Percentiles rank a stretch among this genome's conserved stretches.
Evolutionary conservation across 495 filamentous ascomycete genomes (phyloP).

Genomic region (Schizothecium vesticola): DNA sequence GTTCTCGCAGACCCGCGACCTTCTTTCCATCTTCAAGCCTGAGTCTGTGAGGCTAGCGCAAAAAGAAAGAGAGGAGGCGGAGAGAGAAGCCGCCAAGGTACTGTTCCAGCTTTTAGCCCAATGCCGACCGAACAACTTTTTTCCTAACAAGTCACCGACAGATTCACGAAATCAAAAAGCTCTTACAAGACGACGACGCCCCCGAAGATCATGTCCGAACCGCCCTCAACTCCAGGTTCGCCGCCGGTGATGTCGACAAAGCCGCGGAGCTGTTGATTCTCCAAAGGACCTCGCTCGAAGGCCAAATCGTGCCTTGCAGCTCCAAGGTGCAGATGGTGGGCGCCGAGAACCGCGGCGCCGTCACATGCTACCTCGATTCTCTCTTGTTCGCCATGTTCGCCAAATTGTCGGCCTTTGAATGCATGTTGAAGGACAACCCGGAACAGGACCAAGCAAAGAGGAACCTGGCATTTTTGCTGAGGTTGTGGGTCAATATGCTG

Average conservation of each 20-base stretch:
- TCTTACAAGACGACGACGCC: slow-evolving; percentile 46
- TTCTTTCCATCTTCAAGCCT: slow-evolving; percentile 50
- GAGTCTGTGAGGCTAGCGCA: slow-evolving; percentile 47
- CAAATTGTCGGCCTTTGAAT: slow-evolving; percentile 81
- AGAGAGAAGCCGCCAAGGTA: slow-evolving; percentile 40
- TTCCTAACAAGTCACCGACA: slow-evolving; percentile 22
- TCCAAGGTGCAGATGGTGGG: slow-evolving; percentile 68
- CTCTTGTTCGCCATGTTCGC: slow-evolving; percentile 98
- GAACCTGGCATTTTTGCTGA: slow-evolving; percentile 65
- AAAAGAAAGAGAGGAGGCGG: slow-evolving; percentile 52
- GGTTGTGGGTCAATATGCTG: slow-evolving; percentile 91
- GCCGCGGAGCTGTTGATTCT: slow-evolving; percentile 70
- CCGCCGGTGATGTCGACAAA: slow-evolving; percentile 64
- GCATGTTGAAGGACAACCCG: slow-evolving; percentile 58
- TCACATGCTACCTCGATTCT: slow-evolving; percentile 89
- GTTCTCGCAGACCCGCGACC: slow-evolving; percentile 34
- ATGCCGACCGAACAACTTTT: not conserved
- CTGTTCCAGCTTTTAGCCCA: not conserved
- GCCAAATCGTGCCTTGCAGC: slow-evolving; percentile 69
- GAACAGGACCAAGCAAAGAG: slow-evolving; percentile 62
- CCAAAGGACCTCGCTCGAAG: slow-evolving; percentile 72
- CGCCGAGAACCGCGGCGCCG: slow-evolving; percentile 76
- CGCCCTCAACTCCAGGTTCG: slow-evolving; percentile 59
- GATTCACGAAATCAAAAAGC: slow-evolving; percentile 52
- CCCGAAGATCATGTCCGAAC: slow-evolving; percentile 62